These are phyloP conservation scores for Echeveria elegans DNA, from an alignment of 164 flowering plant species.

Conservation along the genomic window DNA sequence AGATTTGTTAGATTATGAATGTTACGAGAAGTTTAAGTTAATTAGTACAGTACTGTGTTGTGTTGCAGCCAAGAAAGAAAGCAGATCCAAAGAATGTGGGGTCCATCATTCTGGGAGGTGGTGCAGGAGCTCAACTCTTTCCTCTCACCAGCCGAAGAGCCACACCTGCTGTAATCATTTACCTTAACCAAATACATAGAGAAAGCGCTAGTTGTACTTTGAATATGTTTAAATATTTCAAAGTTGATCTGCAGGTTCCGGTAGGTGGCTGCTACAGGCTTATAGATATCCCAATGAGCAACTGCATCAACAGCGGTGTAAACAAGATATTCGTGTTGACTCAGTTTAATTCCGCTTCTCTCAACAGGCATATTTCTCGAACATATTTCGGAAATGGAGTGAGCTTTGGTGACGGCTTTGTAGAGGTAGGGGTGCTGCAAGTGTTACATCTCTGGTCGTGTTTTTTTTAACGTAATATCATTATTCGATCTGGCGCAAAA, in stretches of 20 bases:
- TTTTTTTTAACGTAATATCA: too few relatives aligned
- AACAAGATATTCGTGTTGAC: conserved; percentile 85
- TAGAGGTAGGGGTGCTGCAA: conserved; percentile 49
- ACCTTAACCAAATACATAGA: not conserved
- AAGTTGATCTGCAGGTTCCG: conserved; percentile 54
- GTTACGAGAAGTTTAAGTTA: not conserved
- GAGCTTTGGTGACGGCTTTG: conserved; percentile 91
- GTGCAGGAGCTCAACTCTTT: conserved; percentile 70
- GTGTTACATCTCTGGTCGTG: not conserved
- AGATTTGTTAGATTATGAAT: not conserved
- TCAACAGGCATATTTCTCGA: conserved; percentile 77
- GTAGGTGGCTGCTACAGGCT: conserved; percentile 92
- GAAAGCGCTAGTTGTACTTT: not conserved
- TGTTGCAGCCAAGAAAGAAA: conserved; percentile 34
- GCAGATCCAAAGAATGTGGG: conserved; percentile 72
- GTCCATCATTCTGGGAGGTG: conserved; percentile 83
- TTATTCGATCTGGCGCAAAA: too few relatives aligned
- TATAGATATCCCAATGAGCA: conserved; percentile 96
- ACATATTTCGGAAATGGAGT: conserved; percentile 80
- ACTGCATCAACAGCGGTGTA: conserved; percentile 88
- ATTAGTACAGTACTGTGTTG: not conserved
- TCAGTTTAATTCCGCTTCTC: conserved; percentile 85
- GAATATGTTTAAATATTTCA: not conserved
- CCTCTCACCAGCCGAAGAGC: conserved; percentile 79
- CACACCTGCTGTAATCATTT: conserved; percentile 68